These are phyloP conservation scores for Vigna reflexopilosa DNA, from an alignment of 306 rosid genomes.

Conservation along the genomic window DNA sequence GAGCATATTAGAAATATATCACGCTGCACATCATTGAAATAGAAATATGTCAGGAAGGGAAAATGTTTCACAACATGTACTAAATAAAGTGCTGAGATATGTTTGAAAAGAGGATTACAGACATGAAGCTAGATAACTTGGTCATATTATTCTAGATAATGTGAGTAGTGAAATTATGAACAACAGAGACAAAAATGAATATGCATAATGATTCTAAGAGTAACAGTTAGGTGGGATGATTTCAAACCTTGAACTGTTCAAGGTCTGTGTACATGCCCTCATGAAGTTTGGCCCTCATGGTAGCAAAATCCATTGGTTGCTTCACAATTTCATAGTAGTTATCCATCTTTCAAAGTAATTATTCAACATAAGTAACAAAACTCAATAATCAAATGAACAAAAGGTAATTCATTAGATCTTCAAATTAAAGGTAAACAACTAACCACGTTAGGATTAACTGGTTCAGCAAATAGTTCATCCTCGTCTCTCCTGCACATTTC, in stretches of 20 bases:
- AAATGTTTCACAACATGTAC: neutral
- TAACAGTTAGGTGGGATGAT: neutral
- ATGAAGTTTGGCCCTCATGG: conserved; percentile 40
- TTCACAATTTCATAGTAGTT: neutral
- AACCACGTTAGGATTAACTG: conserved; percentile 11
- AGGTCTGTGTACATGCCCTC: conserved; percentile 13
- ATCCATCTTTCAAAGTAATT: neutral
- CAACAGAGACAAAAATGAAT: neutral
- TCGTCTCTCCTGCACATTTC: neutral
- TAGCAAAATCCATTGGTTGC: conserved; percentile 40
- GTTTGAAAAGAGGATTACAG: neutral
- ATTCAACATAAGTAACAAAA: neutral
- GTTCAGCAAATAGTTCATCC: neutral
- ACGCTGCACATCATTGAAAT: conserved; percentile 30
- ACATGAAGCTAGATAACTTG: neutral
- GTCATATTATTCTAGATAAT: neutral
- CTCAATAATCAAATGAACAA: neutral
- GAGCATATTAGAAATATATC: conserved; percentile 40
- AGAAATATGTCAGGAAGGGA: conserved; percentile 3
- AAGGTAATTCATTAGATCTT: too few species aligned
- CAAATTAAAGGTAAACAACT: neutral
- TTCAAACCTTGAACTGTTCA: conserved; percentile 32
- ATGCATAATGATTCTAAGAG: neutral
- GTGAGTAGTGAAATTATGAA: neutral
- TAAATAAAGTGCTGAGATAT: neutral